Conservation (phyloP, 352 stramenopile species). For the Globisporangium canariense region DNA sequence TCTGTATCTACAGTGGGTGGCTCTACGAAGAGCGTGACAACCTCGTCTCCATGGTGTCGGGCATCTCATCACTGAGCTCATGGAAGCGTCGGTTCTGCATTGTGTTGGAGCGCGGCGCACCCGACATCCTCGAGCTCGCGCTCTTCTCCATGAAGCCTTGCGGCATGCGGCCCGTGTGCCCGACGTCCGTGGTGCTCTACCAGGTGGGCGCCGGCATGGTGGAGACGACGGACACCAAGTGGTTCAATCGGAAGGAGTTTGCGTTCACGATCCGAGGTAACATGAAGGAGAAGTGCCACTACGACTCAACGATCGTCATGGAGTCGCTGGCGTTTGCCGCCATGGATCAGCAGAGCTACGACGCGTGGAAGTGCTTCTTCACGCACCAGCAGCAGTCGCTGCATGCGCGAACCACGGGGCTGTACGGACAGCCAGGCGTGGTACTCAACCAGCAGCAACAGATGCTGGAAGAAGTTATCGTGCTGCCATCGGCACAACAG, state of each 20-base stretch:
- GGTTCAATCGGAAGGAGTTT: constrained; percentile 70
- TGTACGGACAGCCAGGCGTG: constrained; percentile 8
- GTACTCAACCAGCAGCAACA: not conserved
- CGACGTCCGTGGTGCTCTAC: constrained; percentile 57
- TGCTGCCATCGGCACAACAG: not conserved
- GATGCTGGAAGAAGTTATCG: not conserved
- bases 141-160: constrained; percentile 57
- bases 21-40: constrained; percentile 66
- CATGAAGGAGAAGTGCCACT: constrained; percentile 30
- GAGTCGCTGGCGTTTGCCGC: constrained; percentile 59
- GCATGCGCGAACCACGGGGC: constrained; percentile 2
- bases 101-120: constrained; percentile 58
- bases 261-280: constrained; percentile 49
- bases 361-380: constrained; percentile 67
- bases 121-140: constrained; percentile 62
- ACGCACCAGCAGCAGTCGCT: constrained; percentile 39
- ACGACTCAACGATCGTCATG: constrained; percentile 28
- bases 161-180: constrained; percentile 44
- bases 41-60: constrained; percentile 51
- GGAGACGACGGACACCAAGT: constrained; percentile 46
- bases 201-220: constrained; percentile 47
- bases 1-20: constrained; percentile 59
- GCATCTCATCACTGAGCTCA: constrained; percentile 58
- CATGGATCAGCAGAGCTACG: constrained; percentile 35
- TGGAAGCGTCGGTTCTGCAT: constrained; percentile 63